These are phyloP conservation scores for Geosmithia morbida DNA, from an alignment of 2,329 filamentous ascomycete genomes.

Conservation along the genomic window DNA sequence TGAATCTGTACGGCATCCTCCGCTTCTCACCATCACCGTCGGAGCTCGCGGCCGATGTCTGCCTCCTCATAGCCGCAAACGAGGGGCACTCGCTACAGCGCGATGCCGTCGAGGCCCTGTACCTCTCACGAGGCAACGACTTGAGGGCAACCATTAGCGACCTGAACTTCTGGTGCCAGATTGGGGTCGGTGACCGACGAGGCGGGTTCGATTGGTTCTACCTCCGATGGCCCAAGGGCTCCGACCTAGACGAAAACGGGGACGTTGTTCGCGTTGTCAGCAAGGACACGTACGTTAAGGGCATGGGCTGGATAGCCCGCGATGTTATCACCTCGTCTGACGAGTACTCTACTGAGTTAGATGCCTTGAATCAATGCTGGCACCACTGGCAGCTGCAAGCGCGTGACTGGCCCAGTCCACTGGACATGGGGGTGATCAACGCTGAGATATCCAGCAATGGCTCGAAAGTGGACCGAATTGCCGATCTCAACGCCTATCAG, in stretches of 20 bases:
- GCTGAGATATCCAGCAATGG: neutral
- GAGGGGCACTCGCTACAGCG: slow-evolving; percentile 73
- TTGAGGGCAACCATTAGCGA: slow-evolving; percentile 71
- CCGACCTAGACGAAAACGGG: slow-evolving; percentile 52
- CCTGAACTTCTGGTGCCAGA: slow-evolving; percentile 93
- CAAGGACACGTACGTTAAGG: slow-evolving; percentile 57
- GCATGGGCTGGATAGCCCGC: slow-evolving; percentile 64
- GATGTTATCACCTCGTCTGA: slow-evolving; percentile 31
- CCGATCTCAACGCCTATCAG: slow-evolving; percentile 28
- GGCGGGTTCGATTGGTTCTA: slow-evolving; percentile 86
- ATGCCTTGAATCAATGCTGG: slow-evolving; percentile 50
- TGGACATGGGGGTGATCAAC: slow-evolving; percentile 13
- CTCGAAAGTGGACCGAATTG: slow-evolving; percentile 2
- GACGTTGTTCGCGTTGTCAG: slow-evolving; percentile 67
- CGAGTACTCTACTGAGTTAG: slow-evolving; percentile 30
- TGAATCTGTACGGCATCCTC: slow-evolving; percentile 78
- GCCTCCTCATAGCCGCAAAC: slow-evolving; percentile 69
- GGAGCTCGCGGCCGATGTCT: slow-evolving; percentile 61
- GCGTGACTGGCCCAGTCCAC: slow-evolving; percentile 36
- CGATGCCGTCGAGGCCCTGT: slow-evolving; percentile 53
- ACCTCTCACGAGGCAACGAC: slow-evolving; percentile 53
- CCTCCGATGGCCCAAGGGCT: slow-evolving; percentile 58
- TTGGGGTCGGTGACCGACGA: slow-evolving; percentile 78
- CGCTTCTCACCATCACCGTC: slow-evolving; percentile 54
- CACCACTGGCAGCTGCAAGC: slow-evolving; percentile 53